A percentile compares a stretch with the other conserved stretches of the same genome.
phyloP scores from a whole-genome alignment of 2,329 filamentous ascomycete genomes.

The Xylaria sp. region DNA sequence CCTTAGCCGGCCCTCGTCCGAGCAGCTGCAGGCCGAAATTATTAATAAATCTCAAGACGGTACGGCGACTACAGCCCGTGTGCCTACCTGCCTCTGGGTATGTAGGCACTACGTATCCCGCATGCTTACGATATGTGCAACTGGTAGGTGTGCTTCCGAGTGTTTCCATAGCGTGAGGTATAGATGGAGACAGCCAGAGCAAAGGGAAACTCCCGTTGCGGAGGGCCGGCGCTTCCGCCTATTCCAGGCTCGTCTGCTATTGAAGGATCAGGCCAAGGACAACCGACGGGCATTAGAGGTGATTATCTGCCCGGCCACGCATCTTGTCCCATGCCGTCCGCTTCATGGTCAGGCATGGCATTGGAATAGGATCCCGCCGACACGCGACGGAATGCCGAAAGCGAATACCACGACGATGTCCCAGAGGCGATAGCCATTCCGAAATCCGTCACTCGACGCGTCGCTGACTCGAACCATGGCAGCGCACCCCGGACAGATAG shows the following conservation, averaged over 20 bases:
- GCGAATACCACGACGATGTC: constrained; percentile 5
- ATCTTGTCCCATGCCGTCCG: neutral
- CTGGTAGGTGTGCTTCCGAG: constrained; percentile 7
- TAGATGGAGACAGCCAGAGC: neutral
- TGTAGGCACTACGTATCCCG: neutral
- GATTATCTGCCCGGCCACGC: neutral
- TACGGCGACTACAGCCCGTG: neutral
- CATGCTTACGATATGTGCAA: constrained; percentile 26
- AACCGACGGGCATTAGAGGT: neutral
- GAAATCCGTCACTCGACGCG: neutral
- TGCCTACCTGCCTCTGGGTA: neutral
- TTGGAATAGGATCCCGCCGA: constrained; percentile 21
- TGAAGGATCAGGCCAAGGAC: constrained; percentile 13
- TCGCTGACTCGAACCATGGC: neutral
- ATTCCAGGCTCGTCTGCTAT: constrained; percentile 6
- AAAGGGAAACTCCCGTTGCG: neutral
- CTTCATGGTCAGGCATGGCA: neutral
- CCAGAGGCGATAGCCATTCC: neutral
- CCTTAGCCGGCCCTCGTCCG: constrained; percentile 9
- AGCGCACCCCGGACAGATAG: neutral
- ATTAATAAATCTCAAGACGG: neutral
- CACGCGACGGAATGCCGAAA: constrained; percentile 5
- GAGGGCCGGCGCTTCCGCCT: constrained; percentile 8
- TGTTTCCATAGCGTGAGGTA: constrained; percentile 10
- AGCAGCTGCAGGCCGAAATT: neutral